These are phyloP conservation scores for Arachnopeziza araneosa DNA, from an alignment of 2,329 filamentous ascomycete genomes.

Conservation along the genomic window DNA sequence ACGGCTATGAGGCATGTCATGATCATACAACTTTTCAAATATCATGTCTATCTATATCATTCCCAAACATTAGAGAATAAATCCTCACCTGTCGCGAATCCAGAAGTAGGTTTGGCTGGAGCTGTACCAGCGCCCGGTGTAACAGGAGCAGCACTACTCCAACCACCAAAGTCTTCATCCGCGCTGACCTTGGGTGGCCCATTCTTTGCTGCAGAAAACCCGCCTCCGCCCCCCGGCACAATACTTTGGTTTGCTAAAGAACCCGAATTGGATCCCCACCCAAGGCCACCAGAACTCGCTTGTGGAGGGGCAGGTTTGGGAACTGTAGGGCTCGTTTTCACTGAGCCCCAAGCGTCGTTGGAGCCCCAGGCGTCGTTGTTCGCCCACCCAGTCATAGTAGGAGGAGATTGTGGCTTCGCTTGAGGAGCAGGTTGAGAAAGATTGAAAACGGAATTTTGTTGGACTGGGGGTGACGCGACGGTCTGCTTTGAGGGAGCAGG, in stretches of 20 bases:
- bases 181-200: slow-evolving; percentile 65
- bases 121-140: slow-evolving; percentile 38
- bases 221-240: slow-evolving; percentile 57
- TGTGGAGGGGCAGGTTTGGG: slow-evolving; percentile 35
- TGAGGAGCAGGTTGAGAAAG: slow-evolving; percentile 51
- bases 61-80: slow-evolving; percentile 96
- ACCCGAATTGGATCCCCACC: slow-evolving; percentile 44
- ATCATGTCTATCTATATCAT: slow-evolving; percentile 34
- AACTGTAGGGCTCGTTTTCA: slow-evolving; percentile 42
- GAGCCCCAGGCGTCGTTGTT: slow-evolving; percentile 63
- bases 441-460: slow-evolving; percentile 69
- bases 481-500: slow-evolving; percentile 36
- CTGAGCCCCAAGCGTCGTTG: slow-evolving; percentile 73
- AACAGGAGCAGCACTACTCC: slow-evolving; percentile 68
- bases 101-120: slow-evolving; percentile 49
- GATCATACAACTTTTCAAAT: not conserved
- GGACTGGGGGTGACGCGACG: slow-evolving; percentile 32
- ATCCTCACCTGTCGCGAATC: slow-evolving; percentile 70
- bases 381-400: slow-evolving; percentile 34
- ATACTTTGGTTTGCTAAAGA: slow-evolving; percentile 55
- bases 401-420: slow-evolving; percentile 36
- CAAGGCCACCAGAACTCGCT: slow-evolving; percentile 53
- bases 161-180: slow-evolving; percentile 95
- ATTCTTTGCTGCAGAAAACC: slow-evolving; percentile 46
- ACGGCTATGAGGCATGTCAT: not conserved